Percentiles rank a stretch among this genome's conserved stretches.
These are phyloP conservation scores for Penicillium polonicum DNA, from an alignment of 2,329 filamentous ascomycete genomes.

Conservation along the genomic window DNA sequence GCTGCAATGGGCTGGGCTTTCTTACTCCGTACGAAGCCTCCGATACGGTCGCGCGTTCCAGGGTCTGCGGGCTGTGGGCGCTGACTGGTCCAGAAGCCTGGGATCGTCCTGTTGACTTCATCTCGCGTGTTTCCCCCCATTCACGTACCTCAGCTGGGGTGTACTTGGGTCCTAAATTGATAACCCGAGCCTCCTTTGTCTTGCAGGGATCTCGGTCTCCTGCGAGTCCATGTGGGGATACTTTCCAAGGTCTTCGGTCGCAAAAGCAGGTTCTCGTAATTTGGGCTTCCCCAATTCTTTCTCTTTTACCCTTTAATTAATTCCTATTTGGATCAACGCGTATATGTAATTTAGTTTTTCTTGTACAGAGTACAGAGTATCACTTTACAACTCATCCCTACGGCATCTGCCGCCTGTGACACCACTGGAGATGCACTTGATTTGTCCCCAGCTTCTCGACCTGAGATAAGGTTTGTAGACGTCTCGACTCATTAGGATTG, in stretches of 20 bases:
- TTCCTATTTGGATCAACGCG: not conserved
- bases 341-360: not conserved
- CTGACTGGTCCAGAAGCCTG: constrained; percentile 30
- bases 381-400: constrained; percentile 9
- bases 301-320: constrained; percentile 7
- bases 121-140: constrained; percentile 12
- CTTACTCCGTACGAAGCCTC: constrained; percentile 12
- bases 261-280: constrained; percentile 25
- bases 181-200: constrained; percentile 23
- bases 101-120: constrained; percentile 29
- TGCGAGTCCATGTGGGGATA: constrained; percentile 23
- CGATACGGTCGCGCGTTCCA: constrained; percentile 34
- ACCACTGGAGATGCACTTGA: constrained; percentile 15
- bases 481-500: constrained; percentile 2
- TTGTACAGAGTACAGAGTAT: not conserved
- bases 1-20: constrained; percentile 16
- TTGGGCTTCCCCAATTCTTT: constrained; percentile 15
- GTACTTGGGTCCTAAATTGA: not conserved
- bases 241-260: constrained; percentile 6
- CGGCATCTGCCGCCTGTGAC: constrained; percentile 12
- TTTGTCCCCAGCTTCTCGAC: constrained; percentile 5
- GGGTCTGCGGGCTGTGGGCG: constrained; percentile 20
- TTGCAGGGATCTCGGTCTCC: constrained; percentile 20
- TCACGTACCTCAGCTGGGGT: constrained; percentile 18
- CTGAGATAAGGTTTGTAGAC: constrained; percentile 10